Base-by-base conservation (phyloP, 2,329 filamentous ascomycete species). In the Colletotrichum orchidophilum region DNA sequence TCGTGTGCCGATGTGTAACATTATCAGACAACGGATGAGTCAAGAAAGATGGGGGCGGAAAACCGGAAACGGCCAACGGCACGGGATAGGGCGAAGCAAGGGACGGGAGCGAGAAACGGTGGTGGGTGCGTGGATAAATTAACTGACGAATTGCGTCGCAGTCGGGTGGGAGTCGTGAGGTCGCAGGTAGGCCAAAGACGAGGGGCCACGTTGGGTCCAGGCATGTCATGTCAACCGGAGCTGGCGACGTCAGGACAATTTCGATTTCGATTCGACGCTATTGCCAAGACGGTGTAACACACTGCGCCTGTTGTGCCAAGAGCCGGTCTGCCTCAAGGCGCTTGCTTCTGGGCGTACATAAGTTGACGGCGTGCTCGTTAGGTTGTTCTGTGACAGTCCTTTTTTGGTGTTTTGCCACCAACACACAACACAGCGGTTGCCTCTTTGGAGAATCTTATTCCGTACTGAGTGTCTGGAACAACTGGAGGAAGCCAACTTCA, bases 251-350 rank as follows among this genome's bases (percentile, higher is more conserved):
- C 49, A 64, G 49, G 33, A 33, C 18, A 46, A 55, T 55, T 55
- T 55, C 50, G 15, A 31, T 33, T 24, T 46, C 29, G 59, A n/a
- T 24, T 33, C 15, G 26, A 15, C 35, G 52, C 46, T 53, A 66
- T 62, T 62, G 69, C 69, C 33, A 59, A 68, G 65, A 50, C 35
- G 55, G 24, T 49, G 46, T 63, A 50, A 50, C 55, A 53, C 49
- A 35, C 60, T 71, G 69, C 69, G 69, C 64, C 58, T 27, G 31
- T 26, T 21, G 12, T 35, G 69, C 64, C 69, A 69, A 71, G 69
- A 68, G 52, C 26, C 52, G 12, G 62, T 21, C 26, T 24, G 55
- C 46, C 27, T 46, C 21, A 15, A 29, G 24, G 54, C 29, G 18
- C 54, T 7, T 26, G 42, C 39, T 52, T n/a, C 39, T 46, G 39